Percentiles rank a stretch among this genome's conserved stretches.
Conservation (phyloP, 345 rosid species). For the Aethionema arabicum region DNA sequence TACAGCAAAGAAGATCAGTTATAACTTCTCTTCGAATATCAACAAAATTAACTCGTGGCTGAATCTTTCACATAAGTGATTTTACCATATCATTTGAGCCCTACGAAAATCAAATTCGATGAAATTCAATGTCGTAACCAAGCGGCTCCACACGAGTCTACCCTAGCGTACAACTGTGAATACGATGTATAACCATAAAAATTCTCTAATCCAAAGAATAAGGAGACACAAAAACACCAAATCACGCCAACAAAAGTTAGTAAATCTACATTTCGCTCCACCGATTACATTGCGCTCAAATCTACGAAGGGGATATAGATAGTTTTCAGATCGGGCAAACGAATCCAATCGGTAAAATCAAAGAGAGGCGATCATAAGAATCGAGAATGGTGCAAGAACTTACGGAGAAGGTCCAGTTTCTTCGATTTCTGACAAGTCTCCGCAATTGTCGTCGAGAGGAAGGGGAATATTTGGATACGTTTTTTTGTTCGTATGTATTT, state of each 20-base stretch:
- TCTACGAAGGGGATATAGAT: not conserved
- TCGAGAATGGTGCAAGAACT: constrained; percentile 9
- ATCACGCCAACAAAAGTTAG: not conserved
- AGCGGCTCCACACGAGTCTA: constrained; percentile 6
- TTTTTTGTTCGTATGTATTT: not conserved
- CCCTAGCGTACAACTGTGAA: not conserved
- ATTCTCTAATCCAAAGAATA: not conserved
- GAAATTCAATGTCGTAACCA: not conserved
- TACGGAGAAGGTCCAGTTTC: constrained; percentile 29
- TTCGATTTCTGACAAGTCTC: constrained; percentile 2
- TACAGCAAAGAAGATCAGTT: not conserved
- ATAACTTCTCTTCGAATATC: not conserved
- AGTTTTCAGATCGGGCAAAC: constrained; percentile 13
- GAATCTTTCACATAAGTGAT: not conserved
- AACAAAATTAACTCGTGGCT: not conserved
- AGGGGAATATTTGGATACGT: constrained; percentile 5
- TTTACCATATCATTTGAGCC: no score
- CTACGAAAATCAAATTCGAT: not conserved
- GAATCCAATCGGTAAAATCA: constrained; percentile 2
- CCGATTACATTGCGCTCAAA: not conserved
- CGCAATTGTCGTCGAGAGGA: constrained; percentile 12
- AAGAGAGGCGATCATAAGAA: constrained; percentile 7
- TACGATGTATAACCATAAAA: not conserved
- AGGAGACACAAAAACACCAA: not conserved
- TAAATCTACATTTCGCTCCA: no score